Base-by-base conservation (phyloP, 129 eudicot genomes). In the Mikania micrantha region DNA sequence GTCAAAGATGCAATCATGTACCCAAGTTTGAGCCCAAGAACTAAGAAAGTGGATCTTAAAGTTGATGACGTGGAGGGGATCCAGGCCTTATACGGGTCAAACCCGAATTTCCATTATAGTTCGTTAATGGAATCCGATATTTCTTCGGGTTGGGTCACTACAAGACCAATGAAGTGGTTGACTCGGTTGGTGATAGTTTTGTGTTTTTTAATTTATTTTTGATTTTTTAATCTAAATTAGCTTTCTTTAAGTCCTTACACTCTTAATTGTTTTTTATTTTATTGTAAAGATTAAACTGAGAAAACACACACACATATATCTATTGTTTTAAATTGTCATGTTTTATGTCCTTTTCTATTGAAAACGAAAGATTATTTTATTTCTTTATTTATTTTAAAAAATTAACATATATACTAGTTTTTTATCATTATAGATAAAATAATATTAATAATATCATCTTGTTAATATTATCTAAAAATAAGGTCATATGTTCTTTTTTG, bases 1-100 rank as follows among this genome's bases (percentile, higher is more conserved):
- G 96, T 84, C 19, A 85, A 84, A 63, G 89, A 92, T 27, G 88
- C 98, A 5, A 79, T 92, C 1, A 92, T 92, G 98, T 92, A 81
- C 77, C 96, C 98, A 48, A 92, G 87, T 78, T 76, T 92, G 81
- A 82, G 87, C 28, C 98, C 96, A 16, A 82, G 98, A 71, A 80
- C 85, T 1, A 88, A 68, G 78, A 92, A 86, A 69, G 85, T 85
- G 85, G 96, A 85, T 69, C 95, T 92, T 9, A 79, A 54, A 40
- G 24, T 71, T 39, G 98, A 92, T 84, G 98, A 92, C 77, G 95
- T 92, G 84, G 85, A 79, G 36, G 98, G 98, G 48, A 75, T 92
- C 76, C 97, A 91, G 70, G 86, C 90, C 4, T 22, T 91, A 52
- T 91, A 91, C 36, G 97, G 97, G 85, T 83, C 93, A 64, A 91